These are phyloP conservation scores for Hymenoscyphus linearis DNA, from an alignment of 2,329 filamentous ascomycete genomes.

Conservation along the genomic window DNA sequence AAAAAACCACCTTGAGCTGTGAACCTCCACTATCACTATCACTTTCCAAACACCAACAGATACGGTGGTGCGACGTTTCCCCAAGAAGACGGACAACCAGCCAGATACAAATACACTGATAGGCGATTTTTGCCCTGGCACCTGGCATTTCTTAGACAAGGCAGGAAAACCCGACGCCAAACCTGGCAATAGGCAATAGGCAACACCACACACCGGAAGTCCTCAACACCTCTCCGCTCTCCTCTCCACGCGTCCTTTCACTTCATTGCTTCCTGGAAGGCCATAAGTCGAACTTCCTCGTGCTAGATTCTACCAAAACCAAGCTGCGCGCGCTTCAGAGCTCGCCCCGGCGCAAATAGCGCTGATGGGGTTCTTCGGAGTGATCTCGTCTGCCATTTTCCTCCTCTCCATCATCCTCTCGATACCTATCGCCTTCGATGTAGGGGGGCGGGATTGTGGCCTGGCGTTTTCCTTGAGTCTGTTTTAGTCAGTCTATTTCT, in stretches of 20 bases:
- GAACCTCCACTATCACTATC: background rate
- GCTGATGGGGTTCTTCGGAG: slow-evolving; percentile 78
- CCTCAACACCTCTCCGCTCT: background rate
- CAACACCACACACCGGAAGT: background rate
- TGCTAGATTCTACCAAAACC: slow-evolving; percentile 6
- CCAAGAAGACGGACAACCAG: background rate
- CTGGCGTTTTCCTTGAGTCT: slow-evolving; percentile 89
- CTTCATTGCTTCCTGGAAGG: background rate
- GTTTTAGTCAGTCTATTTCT: slow-evolving; percentile 44
- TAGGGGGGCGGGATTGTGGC: slow-evolving; percentile 89
- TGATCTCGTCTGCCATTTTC: slow-evolving; percentile 76
- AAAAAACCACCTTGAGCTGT: background rate
- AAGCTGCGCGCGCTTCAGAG: slow-evolving; percentile 38
- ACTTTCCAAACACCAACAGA: background rate
- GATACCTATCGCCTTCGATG: slow-evolving; percentile 95
- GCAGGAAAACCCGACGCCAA: background rate
- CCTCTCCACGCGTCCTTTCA: background rate
- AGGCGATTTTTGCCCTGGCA: background rate
- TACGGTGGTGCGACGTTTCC: background rate
- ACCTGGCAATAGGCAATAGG: background rate
- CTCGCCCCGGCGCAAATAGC: slow-evolving; percentile 43
- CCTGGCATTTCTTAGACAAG: background rate
- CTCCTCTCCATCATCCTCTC: slow-evolving; percentile 90
- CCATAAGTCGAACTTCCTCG: background rate
- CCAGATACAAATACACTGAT: background rate